Evolutionary conservation across 1,139 yeast species (phyloP), one percentile per base, ranked within the genome.

Genomic region (Sugiyamaella grinbergsii): DNA sequence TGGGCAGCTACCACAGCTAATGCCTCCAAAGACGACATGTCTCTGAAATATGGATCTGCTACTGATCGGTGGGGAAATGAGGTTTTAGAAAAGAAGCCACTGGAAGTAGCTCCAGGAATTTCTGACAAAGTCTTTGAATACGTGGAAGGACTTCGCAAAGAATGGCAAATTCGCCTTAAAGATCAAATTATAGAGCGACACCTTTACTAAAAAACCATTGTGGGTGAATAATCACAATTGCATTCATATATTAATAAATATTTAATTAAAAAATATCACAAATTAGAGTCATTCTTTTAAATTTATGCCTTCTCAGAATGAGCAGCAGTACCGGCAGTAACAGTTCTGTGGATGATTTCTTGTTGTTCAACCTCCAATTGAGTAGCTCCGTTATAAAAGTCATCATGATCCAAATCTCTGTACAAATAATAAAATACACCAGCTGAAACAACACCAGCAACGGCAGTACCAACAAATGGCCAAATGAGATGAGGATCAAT

Each of bases 1-100:
- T 81, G 77, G 68, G 78, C 78, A 6, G 82, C 85, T 1, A 65
- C 75, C 7, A 57, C 72, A 41, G 79, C 81, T 0, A 74, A 75
- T 44, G 67, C 72, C 74, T 65, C 47, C 59, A 75, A 63, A 64
- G 74, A 72, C 61, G 73, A 62, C 37, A 85, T 82, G 64, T 70
- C 71, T 15, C 59, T 76, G 34, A 89, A 90, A 64, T 82, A 83
- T 56, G 95, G 95, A 2, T 86, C 95, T 20, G 85, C 90, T 0
- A 76, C 84, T 28, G 73, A 75, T 52, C 72, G 79, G 57, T 71
- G 70, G 50, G 97, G 96, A 2, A 64, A 71, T 22, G 95, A 85
- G 63, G 82, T 76, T 58, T 69, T 90, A 39, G 75, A 75, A 55
- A 70, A 72, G 22, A 74, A 76, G 22, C 80, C 76, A 37, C 73